These are phyloP conservation scores for Leccinum olivaceopallidum DNA, from an alignment of 768 basidiomycete species.

Conservation along the genomic window DNA sequence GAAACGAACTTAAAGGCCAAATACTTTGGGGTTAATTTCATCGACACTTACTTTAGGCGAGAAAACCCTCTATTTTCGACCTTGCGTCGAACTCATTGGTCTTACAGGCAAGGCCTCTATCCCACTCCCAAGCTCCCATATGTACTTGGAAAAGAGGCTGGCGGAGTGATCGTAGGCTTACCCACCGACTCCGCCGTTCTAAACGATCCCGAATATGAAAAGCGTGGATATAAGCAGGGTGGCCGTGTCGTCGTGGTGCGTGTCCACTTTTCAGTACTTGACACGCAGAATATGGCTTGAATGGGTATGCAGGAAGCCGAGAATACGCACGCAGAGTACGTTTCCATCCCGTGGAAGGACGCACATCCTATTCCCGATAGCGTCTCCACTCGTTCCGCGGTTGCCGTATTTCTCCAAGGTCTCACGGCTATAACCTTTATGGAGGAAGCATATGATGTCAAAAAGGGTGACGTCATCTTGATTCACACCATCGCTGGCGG, in stretches of 20 bases:
- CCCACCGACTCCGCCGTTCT: slow-evolving; percentile 67
- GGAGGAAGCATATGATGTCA: slow-evolving; percentile 83
- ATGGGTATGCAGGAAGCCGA: slow-evolving; percentile 39
- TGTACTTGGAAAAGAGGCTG: slow-evolving; percentile 73
- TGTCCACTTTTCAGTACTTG: background rate
- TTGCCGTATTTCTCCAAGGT: slow-evolving; percentile 70
- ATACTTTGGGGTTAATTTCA: slow-evolving; percentile 85
- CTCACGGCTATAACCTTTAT: slow-evolving; percentile 77
- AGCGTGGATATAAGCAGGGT: slow-evolving; percentile 66
- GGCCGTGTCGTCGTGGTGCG: slow-evolving; percentile 70
- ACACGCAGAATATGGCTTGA: background rate
- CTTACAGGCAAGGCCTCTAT: slow-evolving; percentile 64
- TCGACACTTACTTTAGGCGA: slow-evolving; percentile 80
- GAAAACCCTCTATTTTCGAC: slow-evolving; percentile 6
- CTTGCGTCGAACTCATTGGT: background rate
- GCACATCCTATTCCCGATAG: slow-evolving; percentile 65
- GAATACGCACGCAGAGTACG: slow-evolving; percentile 70
- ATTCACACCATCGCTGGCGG: slow-evolving; percentile 94
- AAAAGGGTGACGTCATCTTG: slow-evolving; percentile 76
- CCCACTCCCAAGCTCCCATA: slow-evolving; percentile 57
- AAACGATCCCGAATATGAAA: slow-evolving; percentile 61
- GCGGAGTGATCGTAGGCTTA: slow-evolving; percentile 73
- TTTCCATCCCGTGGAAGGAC: slow-evolving; percentile 60
- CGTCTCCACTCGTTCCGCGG: slow-evolving; percentile 61
- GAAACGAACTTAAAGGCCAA: slow-evolving; percentile 47